These are phyloP conservation scores for Fusarium annulatum DNA, from an alignment of 2,329 filamentous ascomycete species.

Conservation along the genomic window DNA sequence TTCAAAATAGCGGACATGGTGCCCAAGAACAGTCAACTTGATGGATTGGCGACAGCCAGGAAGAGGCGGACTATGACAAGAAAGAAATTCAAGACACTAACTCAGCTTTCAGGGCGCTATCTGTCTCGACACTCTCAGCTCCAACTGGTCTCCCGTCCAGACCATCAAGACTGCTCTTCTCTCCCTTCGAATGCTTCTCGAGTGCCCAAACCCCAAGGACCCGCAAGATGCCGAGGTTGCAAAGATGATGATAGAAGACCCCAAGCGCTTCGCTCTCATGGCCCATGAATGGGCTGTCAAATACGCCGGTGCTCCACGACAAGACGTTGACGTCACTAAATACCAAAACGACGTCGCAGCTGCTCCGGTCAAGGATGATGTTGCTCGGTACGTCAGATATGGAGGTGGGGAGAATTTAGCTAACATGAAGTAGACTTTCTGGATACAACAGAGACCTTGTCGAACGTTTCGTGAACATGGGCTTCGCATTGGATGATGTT, in stretches of 20 bases:
- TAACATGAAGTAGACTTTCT: conserved; percentile 70
- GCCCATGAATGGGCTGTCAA: conserved; percentile 92
- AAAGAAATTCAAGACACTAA: conserved; percentile 14
- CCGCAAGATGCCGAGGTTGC: conserved; percentile 97
- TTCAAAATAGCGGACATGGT: neutral
- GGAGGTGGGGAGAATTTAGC: neutral
- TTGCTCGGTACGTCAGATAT: conserved; percentile 45
- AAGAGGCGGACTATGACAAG: neutral
- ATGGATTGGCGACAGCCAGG: neutral
- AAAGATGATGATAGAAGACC: conserved; percentile 84
- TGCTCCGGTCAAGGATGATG: conserved; percentile 24
- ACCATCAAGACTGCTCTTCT: conserved; percentile 96
- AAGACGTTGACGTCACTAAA: conserved; percentile 51
- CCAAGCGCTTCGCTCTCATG: conserved; percentile 80
- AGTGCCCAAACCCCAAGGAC: conserved; percentile 93
- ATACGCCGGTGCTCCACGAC: conserved; percentile 78
- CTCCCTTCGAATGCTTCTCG: conserved; percentile 91
- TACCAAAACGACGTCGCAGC: conserved; percentile 64
- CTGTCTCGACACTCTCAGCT: conserved; percentile 90
- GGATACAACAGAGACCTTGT: conserved; percentile 89
- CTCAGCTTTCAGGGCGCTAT: conserved; percentile 80
- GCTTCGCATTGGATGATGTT: conserved; percentile 88
- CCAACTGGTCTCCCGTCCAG: conserved; percentile 93
- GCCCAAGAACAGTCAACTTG: neutral
- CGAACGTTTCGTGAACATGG: conserved; percentile 88